Evolutionary conservation across 1,284 basidiomycete species (phyloP).

Genomic region (Mycosarcoma maydis): DNA sequence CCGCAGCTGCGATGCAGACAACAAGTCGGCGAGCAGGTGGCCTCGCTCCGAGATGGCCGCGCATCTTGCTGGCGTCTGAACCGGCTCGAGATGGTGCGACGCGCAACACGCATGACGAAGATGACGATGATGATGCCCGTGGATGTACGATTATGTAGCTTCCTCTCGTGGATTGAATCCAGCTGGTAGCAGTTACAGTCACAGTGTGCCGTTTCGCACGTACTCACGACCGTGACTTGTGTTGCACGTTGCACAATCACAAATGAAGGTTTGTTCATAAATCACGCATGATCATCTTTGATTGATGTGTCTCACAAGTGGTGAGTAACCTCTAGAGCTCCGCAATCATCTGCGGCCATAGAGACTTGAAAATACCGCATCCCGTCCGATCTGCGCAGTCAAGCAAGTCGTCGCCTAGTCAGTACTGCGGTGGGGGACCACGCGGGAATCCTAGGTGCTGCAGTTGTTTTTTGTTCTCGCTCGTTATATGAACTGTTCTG

Average conservation of each 20-base stretch:
- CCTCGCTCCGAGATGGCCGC: slow-evolving; percentile 8
- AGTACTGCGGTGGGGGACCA: slow-evolving; percentile 86
- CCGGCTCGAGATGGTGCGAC: not conserved
- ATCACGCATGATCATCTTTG: no score
- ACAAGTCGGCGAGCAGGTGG: not conserved
- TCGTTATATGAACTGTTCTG: no score
- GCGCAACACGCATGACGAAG: not conserved
- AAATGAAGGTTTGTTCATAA: no score
- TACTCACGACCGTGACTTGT: no score
- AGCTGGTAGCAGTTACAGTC: no score
- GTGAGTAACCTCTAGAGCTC: not conserved
- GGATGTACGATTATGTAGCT: slow-evolving; percentile 39
- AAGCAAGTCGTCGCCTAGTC: slow-evolving; percentile 81
- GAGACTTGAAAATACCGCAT: slow-evolving; percentile 82
- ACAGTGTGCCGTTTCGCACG: no score
- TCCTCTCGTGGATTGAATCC: not conserved
- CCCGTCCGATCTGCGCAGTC: slow-evolving; percentile 82
- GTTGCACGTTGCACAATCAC: no score
- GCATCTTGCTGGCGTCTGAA: slow-evolving; percentile 7
- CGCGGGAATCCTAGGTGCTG: slow-evolving; percentile 82
- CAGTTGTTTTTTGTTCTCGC: slow-evolving; percentile 70
- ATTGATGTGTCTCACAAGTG: not conserved
- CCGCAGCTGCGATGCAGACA: not conserved
- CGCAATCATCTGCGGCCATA: slow-evolving; percentile 76
- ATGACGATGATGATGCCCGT: slow-evolving; percentile 28